Evolutionary conservation across 2,329 filamentous ascomycete species (phyloP).

Genomic region (Plenodomus lindquistii): DNA sequence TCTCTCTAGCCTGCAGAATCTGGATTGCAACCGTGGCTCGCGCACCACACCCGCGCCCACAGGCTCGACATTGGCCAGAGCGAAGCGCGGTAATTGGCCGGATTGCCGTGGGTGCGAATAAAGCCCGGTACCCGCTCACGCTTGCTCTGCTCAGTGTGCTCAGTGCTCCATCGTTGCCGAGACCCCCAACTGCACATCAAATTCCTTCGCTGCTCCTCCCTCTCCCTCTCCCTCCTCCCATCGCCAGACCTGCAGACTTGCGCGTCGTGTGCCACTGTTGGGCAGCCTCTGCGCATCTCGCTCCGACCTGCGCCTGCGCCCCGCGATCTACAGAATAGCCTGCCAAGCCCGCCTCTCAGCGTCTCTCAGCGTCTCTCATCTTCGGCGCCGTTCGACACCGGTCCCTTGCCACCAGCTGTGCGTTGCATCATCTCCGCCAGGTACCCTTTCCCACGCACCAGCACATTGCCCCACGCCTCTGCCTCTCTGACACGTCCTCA

Average conservation of each 20-base stretch:
- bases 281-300: slow-evolving; percentile 5
- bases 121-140: slow-evolving; percentile 11
- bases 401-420: slow-evolving; percentile 39
- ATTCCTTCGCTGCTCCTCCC: slow-evolving; percentile 22
- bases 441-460: slow-evolving; percentile 30
- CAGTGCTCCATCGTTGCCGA: slow-evolving; percentile 10
- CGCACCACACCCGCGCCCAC: neutral
- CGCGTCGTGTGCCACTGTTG: slow-evolving; percentile 15
- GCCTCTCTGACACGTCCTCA: slow-evolving; percentile 28
- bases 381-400: slow-evolving; percentile 21
- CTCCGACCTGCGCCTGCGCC: slow-evolving; percentile 13
- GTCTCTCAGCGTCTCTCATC: slow-evolving; percentile 1
- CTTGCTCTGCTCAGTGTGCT: slow-evolving; percentile 8
- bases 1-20: neutral
- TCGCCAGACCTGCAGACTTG: neutral
- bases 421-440: slow-evolving; percentile 38
- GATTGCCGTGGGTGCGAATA: slow-evolving; percentile 13
- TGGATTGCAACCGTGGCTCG: neutral
- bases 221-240: slow-evolving; percentile 8
- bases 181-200: slow-evolving; percentile 22
- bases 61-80: slow-evolving; percentile 14
- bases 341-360: neutral
- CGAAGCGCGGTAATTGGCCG: slow-evolving; percentile 21
- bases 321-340: slow-evolving; percentile 5
- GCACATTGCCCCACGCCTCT: slow-evolving; percentile 17